Base-by-base conservation (phyloP, 441 rosid genomes). In the Isatis lusitanica region DNA sequence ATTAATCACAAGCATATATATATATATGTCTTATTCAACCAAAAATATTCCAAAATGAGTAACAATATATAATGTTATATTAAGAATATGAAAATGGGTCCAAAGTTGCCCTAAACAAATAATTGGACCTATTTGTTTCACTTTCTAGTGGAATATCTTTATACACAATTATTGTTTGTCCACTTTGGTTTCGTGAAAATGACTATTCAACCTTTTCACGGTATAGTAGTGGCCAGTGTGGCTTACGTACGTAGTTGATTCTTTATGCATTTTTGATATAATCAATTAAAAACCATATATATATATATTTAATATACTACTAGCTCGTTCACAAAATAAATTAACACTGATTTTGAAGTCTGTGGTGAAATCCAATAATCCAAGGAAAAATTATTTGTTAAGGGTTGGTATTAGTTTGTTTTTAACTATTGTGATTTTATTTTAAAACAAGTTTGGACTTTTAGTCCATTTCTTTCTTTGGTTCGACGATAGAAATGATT, bases 111-210 rank as follows among this genome's bases (percentile, higher is more conserved):
- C 51, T 65, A 30, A 55, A 56, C 38, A 66, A 65, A 55, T 65
- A 65, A 65, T 28, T 73, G 59, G 65, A 58, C 72, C 66, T 66
- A 48, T 74, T 66, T 74, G 66, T 13, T 58, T 48, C 72, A 57
- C 66, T 66, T 74, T 74, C 36, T 38, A 73, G 71, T 65, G 59
- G 77, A 73, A 73, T 73, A 66, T 74, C 72, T 74, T 66, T 66
- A 66, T 58, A 66, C 72, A 74, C 62, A 74, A 74, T 74, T 39
- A 66, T 74, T 74, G 61, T 51, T 47, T 57, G 72, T 58, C 78
- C 73, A 74, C 73, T 74, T 66, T 39, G 67, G 51, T 48, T 47
- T 58, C 15, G 51, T 66, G 73, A 66, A 74, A 74, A 33, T 74
- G 78, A 66, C 78, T 9, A 66, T 72, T 58, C 77, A 74, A 30